phyloP scores from a whole-genome alignment of 768 basidiomycete genomes.

The Suillus subalutaceus region DNA sequence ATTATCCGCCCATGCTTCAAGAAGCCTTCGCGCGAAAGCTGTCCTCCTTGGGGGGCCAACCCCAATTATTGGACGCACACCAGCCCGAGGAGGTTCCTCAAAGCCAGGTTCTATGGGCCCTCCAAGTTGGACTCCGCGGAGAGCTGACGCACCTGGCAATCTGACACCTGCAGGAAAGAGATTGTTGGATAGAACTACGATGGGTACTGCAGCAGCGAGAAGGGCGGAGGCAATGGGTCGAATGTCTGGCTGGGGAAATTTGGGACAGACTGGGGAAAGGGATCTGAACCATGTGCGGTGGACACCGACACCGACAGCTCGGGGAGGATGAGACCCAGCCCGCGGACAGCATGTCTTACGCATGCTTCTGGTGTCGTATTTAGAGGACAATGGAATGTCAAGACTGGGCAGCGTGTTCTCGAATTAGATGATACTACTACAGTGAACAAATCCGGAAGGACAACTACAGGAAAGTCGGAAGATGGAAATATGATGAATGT shows the following conservation, averaged over 20 bases:
- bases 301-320: conserved; percentile 72
- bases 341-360: conserved; percentile 26
- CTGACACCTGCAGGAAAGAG: conserved; percentile 86
- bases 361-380: background rate
- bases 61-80: conserved; percentile 29
- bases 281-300: conserved; percentile 71
- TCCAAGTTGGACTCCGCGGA: conserved; percentile 77
- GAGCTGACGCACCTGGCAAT: conserved; percentile 69
- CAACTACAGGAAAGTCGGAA: background rate
- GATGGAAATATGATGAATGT: conserved; percentile 23
- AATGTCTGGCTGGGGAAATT: conserved; percentile 55
- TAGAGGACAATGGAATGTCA: background rate
- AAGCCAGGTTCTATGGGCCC: conserved; percentile 73
- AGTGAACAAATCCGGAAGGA: background rate
- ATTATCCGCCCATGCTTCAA: conserved; percentile 81
- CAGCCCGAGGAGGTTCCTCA: conserved; percentile 33
- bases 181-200: conserved; percentile 71
- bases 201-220: conserved; percentile 62
- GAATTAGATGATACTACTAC: background rate
- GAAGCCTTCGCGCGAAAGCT: conserved; percentile 79
- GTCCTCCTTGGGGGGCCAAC: conserved; percentile 52
- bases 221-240: conserved; percentile 71
- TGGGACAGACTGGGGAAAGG: conserved; percentile 49
- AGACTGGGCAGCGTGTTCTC: background rate
- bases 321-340: conserved; percentile 26